phyloP scores from a whole-genome alignment of 2,329 filamentous ascomycete genomes.

The Diaporthe australafricana region DNA sequence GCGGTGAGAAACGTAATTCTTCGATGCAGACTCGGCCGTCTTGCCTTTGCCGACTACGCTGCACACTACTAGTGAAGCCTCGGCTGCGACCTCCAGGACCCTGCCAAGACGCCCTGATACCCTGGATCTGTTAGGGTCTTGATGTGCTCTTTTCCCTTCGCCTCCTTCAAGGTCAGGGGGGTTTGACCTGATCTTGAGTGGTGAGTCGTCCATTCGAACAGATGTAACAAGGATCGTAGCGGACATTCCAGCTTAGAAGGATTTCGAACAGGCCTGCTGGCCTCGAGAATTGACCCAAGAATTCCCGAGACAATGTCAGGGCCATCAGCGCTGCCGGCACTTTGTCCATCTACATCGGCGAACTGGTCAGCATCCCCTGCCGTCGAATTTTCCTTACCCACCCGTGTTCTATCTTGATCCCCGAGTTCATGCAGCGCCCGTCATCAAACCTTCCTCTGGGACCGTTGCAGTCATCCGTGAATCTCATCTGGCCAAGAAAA shows the following conservation, averaged over 20 bases:
- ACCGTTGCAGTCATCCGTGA: slow-evolving; percentile 11
- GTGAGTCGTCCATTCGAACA: neutral
- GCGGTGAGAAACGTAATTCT: slow-evolving; percentile 9
- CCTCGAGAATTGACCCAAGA: neutral
- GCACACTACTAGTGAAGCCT: neutral
- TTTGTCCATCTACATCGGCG: slow-evolving; percentile 1
- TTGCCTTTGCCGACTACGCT: neutral
- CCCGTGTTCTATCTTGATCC: slow-evolving; percentile 1
- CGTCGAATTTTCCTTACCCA: neutral
- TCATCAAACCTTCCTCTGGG: slow-evolving; percentile 12
- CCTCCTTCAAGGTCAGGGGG: slow-evolving; percentile 14
- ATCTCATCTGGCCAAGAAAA: slow-evolving; percentile 24
- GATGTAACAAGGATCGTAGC: neutral
- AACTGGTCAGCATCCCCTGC: slow-evolving; percentile 12
- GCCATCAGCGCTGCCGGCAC: neutral
- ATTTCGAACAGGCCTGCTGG: neutral
- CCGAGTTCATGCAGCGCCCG: slow-evolving; percentile 6
- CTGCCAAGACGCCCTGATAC: slow-evolving; percentile 20
- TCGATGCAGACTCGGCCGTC: neutral
- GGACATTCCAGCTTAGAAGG: neutral
- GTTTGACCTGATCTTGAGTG: neutral
- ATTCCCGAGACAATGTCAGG: neutral
- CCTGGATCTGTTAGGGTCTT: slow-evolving; percentile 21
- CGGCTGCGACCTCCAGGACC: slow-evolving; percentile 17
- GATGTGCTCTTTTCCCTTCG: neutral